Base-by-base conservation (phyloP, 2,329 filamentous ascomycete species). In the Exophiala alcalophila region DNA sequence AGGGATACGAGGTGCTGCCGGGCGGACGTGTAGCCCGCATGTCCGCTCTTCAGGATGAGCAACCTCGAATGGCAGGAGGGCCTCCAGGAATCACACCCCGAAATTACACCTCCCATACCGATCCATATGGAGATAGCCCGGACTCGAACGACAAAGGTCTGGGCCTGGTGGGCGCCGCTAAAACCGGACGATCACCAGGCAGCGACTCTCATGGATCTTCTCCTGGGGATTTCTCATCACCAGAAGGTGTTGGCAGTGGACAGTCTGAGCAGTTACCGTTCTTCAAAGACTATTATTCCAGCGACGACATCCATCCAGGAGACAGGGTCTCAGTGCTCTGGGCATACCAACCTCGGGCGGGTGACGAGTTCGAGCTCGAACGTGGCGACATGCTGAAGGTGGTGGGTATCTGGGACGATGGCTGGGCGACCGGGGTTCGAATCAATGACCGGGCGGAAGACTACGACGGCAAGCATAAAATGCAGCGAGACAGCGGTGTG, bases 261-360 rank as follows among this genome's bases (percentile, higher is more conserved):
- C 89, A 96, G 62, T 97, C 91, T 1, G 92, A 98, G 66, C 92
- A 97, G 64, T 71, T 98, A 40, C 83, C 86, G 3, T 95, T 89
- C 61, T 98, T 98, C 79, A 95, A 95, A 62, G 92, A 98, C 65
- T 98, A 98, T 66, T 98, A 98, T 62, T 97, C 91, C 2, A 84
- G 91, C 57, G 92, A 97, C 58, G 90, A 97, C 57, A 95, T 98
- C 44, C 87, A 91, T 58, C 86, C 91, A 0, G 84, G 86, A 43
- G 90, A 97, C 59, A 84, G 84, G 46, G 91, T 98, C 28, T 80
- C 92, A 10, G 87, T 89, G 2, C 76, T 98, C 10, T 98, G 92
- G 92, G 91, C 92, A 2, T 98, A 98, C 65, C 88, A 95, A 57
- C 91, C 92, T 23, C 85, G 92, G 23, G 92, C 92, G 4, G 80